A percentile compares a stretch with the other conserved stretches of the same genome.
phyloP scores from a whole-genome alignment of 345 rosid genomes.

The Salix koriyanagi region DNA sequence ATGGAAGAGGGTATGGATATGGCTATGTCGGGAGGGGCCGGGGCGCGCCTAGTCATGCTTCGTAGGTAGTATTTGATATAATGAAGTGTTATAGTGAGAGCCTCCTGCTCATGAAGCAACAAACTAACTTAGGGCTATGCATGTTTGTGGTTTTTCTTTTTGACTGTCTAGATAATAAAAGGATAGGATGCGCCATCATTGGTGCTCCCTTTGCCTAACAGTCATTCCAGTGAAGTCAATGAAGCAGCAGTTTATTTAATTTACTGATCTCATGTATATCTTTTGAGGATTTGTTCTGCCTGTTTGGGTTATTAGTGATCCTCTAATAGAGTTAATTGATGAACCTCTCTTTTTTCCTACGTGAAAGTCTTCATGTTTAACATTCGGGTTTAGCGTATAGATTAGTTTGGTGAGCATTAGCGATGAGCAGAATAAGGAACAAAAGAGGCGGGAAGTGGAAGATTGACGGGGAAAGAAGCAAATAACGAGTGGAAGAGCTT shows the following conservation, averaged over 20 bases:
- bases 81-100: slow-evolving; percentile 1
- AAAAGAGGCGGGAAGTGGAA: background rate
- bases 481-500: background rate
- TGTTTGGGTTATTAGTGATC: background rate
- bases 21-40: slow-evolving; percentile 23
- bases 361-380: background rate
- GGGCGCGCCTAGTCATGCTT: slow-evolving; percentile 1
- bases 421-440: background rate
- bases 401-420: background rate
- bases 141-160: slow-evolving; percentile 1
- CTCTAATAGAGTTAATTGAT: background rate
- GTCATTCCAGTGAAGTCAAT: slow-evolving; percentile 6
- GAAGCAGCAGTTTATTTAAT: background rate
- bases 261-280: background rate
- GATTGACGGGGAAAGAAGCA: background rate
- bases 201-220: background rate
- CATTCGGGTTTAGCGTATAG: background rate
- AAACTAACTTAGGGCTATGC: slow-evolving; percentile 10
- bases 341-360: background rate
- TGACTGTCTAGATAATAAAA: slow-evolving; percentile 18
- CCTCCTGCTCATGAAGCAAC: background rate
- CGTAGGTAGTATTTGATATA: slow-evolving; percentile 2
- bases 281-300: background rate
- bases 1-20: slow-evolving; percentile 22
- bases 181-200: slow-evolving; percentile 1